A percentile compares a stretch with the other conserved stretches of the same genome.
Conservation (phyloP, 2,329 filamentous ascomycete genomes). For the Aspergillus proliferans region DNA sequence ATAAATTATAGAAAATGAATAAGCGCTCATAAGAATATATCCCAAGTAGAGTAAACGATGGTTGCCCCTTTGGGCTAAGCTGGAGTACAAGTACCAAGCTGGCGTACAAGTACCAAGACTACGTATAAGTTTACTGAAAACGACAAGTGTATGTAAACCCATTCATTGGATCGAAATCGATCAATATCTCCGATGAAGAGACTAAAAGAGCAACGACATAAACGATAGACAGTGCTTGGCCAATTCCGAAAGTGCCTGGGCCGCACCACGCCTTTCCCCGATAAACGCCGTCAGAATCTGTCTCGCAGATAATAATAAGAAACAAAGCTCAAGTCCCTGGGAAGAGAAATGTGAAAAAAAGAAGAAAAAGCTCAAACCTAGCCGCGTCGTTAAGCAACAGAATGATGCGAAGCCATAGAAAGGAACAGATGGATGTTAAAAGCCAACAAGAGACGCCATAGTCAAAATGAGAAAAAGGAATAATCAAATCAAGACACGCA, state of each 20-base stretch:
- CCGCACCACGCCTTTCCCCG: constrained; percentile 6
- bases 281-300: constrained; percentile 12
- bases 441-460: constrained; percentile 2
- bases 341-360: not conserved
- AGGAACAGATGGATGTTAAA: constrained; percentile 1
- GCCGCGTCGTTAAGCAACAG: not conserved
- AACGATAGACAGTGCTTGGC: not conserved
- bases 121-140: too few species aligned
- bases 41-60: too few species aligned
- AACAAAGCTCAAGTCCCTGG: not conserved
- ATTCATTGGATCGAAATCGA: not conserved
- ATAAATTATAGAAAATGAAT: too few species aligned
- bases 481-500: not conserved
- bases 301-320: constrained; percentile 4
- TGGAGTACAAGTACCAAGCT: too few species aligned
- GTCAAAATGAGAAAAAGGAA: constrained; percentile 4
- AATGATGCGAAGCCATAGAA: constrained; percentile 5
- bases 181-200: not conserved
- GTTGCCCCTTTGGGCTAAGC: too few species aligned
- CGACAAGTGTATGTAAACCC: not conserved
- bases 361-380: constrained; percentile 10
- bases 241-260: constrained; percentile 4
- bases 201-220: not conserved
- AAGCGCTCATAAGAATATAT: too few species aligned
- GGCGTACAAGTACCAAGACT: too few species aligned